These are phyloP conservation scores for Nepenthes gracilis DNA, from an alignment of 148 eudicot genomes.

Conservation along the genomic window DNA sequence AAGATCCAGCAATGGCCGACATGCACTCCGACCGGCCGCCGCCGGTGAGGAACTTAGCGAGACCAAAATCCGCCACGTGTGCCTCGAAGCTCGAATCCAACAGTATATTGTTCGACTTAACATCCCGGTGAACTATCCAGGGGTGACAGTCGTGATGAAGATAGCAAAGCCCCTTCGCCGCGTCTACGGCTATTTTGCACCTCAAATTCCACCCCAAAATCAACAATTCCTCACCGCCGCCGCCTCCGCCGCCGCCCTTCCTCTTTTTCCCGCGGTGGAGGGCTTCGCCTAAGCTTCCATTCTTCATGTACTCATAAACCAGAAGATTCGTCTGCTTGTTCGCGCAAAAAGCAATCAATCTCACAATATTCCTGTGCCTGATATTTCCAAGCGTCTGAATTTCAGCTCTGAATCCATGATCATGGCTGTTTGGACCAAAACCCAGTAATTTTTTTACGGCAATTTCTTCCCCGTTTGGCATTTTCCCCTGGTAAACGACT, in stretches of 20 bases:
- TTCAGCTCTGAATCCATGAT: slow-evolving; percentile 36
- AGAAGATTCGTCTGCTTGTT: slow-evolving; percentile 7
- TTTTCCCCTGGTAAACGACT: slow-evolving; percentile 49
- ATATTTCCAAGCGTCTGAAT: slow-evolving; percentile 14
- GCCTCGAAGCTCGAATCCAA: slow-evolving; percentile 11
- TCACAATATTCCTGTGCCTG: slow-evolving; percentile 14
- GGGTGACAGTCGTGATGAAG: slow-evolving; percentile 13
- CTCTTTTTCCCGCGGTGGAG: slow-evolving; percentile 4
- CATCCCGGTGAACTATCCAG: slow-evolving; percentile 11
- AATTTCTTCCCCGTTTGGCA: slow-evolving; percentile 35
- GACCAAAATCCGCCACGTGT: slow-evolving; percentile 13
- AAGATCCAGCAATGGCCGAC: slow-evolving; percentile 12
- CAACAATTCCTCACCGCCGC: too few species aligned
- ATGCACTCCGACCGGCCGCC: slow-evolving; percentile 4
- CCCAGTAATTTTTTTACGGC: slow-evolving; percentile 52
- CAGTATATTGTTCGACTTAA: slow-evolving; percentile 11
- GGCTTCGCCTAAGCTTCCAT: slow-evolving; percentile 11
- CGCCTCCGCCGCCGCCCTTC: not conserved
- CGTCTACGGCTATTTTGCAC: slow-evolving; percentile 8
- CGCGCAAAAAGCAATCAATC: slow-evolving; percentile 5
- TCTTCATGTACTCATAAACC: slow-evolving; percentile 15
- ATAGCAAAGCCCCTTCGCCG: slow-evolving; percentile 13
- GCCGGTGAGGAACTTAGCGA: slow-evolving; percentile 10
- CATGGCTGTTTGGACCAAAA: slow-evolving; percentile 38
- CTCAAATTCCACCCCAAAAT: slow-evolving; percentile 3